Evolutionary conservation across 306 rosid species (phyloP), one percentile per base, ranked within the genome.

Genomic region (Begonia peltatifolia): DNA sequence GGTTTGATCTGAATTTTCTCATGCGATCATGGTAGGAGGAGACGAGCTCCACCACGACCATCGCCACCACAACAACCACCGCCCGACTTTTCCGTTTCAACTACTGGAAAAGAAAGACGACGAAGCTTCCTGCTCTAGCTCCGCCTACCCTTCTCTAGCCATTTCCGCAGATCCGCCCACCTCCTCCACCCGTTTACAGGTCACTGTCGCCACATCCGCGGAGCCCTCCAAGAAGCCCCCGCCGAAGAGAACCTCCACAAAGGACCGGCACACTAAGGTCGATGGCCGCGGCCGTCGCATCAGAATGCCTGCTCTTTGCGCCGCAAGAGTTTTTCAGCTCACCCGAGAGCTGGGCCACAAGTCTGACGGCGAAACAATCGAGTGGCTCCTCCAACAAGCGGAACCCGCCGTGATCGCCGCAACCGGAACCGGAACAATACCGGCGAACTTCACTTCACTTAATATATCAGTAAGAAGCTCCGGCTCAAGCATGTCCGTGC

Each of bases 271-370:
- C 72, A 87, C 94, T 2, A 84, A 84, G 42, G 94, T 84, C 10
- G 94, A 84, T 10, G 94, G 94, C 35, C 80, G 94, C 1, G 94
- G 96, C 44, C 94, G 96, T 38, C 92, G 96, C 20, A 84, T 87
- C 38, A 69, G 96, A 42, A 84, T 87, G 96, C 96, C 94, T 0
- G 94, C 96, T 0, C 76, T 87, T 8, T 87, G 96, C 16, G 96
- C 96, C 0, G 96, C 96, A 2, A 64, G 96, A 10, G 94, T 87
- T 49, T 87, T 81, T 14, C 87, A 87, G 55, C 96, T 87, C 10
- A 84, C 94, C 2, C 74, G 88, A 10, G 94, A 84, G 62, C 73
- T 84, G 12, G 94, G 94, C 3, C 94, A 84, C 67, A 84, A 84
- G 68, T 84, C 94, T 2, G 94, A 84, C 17, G 94, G 94, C 0